Evolutionary conservation across 805 yeast species (phyloP).

Genomic region (Yamadazyma endophytica): DNA sequence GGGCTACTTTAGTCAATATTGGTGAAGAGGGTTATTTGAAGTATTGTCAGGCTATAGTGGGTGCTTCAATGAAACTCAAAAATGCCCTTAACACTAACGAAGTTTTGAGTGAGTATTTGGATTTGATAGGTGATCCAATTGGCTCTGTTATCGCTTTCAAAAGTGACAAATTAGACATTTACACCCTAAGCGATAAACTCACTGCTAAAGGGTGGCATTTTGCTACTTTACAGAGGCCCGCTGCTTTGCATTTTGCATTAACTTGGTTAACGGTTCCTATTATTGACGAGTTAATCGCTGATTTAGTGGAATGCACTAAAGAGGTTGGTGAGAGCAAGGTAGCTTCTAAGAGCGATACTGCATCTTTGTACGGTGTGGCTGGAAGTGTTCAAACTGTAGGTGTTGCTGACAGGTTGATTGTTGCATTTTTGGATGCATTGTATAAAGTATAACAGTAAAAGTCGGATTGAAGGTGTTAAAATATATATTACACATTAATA

Average conservation of each 20-base stretch:
- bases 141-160: conserved; percentile 80
- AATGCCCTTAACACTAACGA: conserved; percentile 39
- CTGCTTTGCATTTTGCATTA: conserved; percentile 87
- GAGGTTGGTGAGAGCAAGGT: conserved; percentile 28
- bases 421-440: conserved; percentile 75
- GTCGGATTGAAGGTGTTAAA: too few species aligned
- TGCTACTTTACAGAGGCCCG: conserved; percentile 79
- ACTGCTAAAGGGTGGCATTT: conserved; percentile 82
- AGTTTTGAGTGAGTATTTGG: conserved; percentile 48
- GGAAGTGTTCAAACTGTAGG: conserved; percentile 84
- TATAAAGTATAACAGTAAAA: conserved; percentile 61
- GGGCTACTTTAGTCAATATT: conserved; percentile 84
- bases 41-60: conserved; percentile 63
- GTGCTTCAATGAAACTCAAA: conserved; percentile 58
- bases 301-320: conserved; percentile 43
- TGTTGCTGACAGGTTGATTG: conserved; percentile 74
- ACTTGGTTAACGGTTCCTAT: conserved; percentile 66
- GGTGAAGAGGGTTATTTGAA: conserved; percentile 81
- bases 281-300: conserved; percentile 55
- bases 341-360: conserved; percentile 54
- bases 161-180: conserved; percentile 56
- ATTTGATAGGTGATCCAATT: conserved; percentile 80
- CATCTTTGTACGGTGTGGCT: conserved; percentile 93
- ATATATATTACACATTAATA: conserved; percentile 13
- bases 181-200: conserved; percentile 72